Conservation (phyloP, 2,329 filamentous ascomycete species). For the Diaporthe capsici region DNA sequence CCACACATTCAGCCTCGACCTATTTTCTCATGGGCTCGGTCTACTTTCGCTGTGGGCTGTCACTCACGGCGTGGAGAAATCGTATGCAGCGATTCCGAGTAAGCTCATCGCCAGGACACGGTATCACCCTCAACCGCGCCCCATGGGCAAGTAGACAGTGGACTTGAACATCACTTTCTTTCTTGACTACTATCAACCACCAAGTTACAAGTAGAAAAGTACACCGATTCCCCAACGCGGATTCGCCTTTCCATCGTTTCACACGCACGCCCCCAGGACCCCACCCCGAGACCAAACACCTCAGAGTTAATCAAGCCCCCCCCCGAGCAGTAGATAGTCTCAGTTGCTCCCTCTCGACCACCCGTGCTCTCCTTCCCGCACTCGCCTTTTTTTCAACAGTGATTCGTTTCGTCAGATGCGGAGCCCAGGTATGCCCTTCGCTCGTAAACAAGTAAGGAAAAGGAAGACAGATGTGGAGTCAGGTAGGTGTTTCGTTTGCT, state of each 20-base stretch:
- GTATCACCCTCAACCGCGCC: background rate
- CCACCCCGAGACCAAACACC: slow-evolving; percentile 16
- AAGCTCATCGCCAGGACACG: no score
- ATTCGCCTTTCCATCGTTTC: slow-evolving; percentile 22
- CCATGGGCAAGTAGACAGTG: background rate
- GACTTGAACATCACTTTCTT: slow-evolving; percentile 26
- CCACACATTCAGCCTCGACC: background rate
- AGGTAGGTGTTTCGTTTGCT: slow-evolving; percentile 33
- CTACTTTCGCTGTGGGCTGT: background rate
- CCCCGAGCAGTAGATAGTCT: slow-evolving; percentile 8
- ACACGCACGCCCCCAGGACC: slow-evolving; percentile 1
- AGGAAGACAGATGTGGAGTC: slow-evolving; percentile 21
- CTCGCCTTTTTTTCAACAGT: slow-evolving; percentile 32
- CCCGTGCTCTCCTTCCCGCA: background rate
- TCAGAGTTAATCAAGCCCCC: slow-evolving; percentile 5
- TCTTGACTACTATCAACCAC: slow-evolving; percentile 28
- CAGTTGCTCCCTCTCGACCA: slow-evolving; percentile 4
- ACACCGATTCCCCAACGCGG: slow-evolving; percentile 29
- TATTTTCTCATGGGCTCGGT: background rate
- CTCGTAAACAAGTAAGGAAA: slow-evolving; percentile 29
- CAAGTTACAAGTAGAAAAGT: slow-evolving; percentile 30
- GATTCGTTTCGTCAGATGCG: slow-evolving; percentile 32
- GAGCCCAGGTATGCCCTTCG: slow-evolving; percentile 27
- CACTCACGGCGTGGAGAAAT: background rate
- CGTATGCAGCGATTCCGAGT: no score